These are phyloP conservation scores for Fomitopsis schrenkii DNA, from an alignment of 1,284 basidiomycete species.

Conservation along the genomic window DNA sequence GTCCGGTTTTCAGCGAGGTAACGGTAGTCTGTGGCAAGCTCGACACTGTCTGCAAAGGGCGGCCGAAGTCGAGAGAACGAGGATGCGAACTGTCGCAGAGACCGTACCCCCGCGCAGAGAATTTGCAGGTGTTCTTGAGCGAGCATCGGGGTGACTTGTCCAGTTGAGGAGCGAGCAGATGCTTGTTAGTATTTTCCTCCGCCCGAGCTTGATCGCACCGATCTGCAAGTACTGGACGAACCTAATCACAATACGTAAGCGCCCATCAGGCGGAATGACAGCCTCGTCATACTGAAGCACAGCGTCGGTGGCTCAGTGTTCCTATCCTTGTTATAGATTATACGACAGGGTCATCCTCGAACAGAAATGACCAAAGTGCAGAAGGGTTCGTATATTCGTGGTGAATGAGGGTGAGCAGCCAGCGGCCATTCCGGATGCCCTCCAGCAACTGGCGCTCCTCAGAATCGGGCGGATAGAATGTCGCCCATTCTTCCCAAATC, in stretches of 20 bases:
- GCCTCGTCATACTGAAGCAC: no score
- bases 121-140: not conserved
- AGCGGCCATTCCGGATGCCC: constrained; percentile 66
- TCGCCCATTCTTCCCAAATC: constrained; percentile 95
- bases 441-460: constrained; percentile 74
- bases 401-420: constrained; percentile 93
- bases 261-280: no score
- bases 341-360: constrained; percentile 29
- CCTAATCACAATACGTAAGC: not conserved
- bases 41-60: not conserved
- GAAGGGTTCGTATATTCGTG: constrained; percentile 86
- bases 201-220: not conserved
- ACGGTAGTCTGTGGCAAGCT: not conserved
- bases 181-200: not conserved
- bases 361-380: constrained; percentile 86
- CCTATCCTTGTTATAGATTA: not conserved
- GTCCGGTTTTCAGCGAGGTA: not conserved
- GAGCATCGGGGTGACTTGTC: not conserved
- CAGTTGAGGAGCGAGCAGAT: no score
- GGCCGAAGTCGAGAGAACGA: not conserved
- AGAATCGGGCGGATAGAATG: constrained; percentile 78
- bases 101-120: not conserved
- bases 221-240: no score
- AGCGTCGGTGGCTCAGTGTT: no score
- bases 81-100: not conserved